Conservation (phyloP, 257 asterid genomes). For the Mitragyna speciosa region DNA sequence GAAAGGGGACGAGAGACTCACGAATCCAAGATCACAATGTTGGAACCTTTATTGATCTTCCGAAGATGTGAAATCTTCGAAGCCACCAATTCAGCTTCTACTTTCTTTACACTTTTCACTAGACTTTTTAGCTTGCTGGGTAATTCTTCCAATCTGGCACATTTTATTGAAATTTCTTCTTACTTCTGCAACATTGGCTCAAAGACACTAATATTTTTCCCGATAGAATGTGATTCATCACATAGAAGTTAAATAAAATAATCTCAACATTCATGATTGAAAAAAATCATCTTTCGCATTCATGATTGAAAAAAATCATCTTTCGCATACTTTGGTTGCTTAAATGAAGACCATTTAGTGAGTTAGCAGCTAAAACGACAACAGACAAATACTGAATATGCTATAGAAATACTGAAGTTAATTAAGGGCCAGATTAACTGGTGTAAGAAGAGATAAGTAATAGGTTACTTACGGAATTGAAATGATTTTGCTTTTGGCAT, state of each 20-base stretch:
- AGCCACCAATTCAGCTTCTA: constrained; percentile 89
- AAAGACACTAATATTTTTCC: not conserved
- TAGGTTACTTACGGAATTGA: constrained; percentile 71
- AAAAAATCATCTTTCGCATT: not conserved
- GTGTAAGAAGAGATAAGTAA: constrained; percentile 3
- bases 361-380: not conserved
- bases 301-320: not conserved
- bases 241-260: not conserved
- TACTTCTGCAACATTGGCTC: not conserved
- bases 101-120: constrained; percentile 70
- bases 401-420: not conserved
- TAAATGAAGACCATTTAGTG: not conserved
- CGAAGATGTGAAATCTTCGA: constrained; percentile 85
- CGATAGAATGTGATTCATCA: too few species aligned
- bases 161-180: not conserved
- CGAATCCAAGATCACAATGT: constrained; percentile 86
- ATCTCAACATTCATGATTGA: not conserved
- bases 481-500: constrained; percentile 66
- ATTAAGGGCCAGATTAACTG: not conserved
- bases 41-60: constrained; percentile 74
- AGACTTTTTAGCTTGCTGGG: constrained; percentile 68
- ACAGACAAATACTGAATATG: not conserved
- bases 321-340: not conserved
- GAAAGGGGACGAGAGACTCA: constrained; percentile 38
- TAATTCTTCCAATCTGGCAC: constrained; percentile 81